phyloP scores from a whole-genome alignment of 441 rosid genomes.

The Populus tomentosa region DNA sequence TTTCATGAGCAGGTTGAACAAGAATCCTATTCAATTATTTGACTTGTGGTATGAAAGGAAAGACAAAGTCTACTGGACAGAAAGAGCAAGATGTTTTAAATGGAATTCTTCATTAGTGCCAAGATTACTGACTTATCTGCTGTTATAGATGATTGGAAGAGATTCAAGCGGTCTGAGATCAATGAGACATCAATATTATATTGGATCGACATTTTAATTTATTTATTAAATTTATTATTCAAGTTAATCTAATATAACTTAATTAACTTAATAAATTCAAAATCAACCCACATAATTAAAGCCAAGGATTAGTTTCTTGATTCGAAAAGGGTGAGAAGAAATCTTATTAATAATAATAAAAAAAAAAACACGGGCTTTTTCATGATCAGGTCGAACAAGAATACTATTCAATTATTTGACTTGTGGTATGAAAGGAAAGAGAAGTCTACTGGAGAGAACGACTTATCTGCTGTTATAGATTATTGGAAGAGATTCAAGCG shows the following conservation, averaged over 20 bases:
- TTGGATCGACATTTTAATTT: too few relatives aligned
- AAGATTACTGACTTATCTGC: constrained; percentile 29
- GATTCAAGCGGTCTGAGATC: constrained; percentile 11
- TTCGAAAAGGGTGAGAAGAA: too few relatives aligned
- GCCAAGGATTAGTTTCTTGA: too few relatives aligned
- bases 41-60: constrained; percentile 37
- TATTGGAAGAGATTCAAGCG: constrained; percentile 31
- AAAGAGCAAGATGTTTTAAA: constrained; percentile 43
- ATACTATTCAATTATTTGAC: constrained; percentile 29
- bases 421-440: constrained; percentile 34
- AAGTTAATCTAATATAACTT: too few relatives aligned
- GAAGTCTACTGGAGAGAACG: constrained; percentile 31
- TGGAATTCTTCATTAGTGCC: constrained; percentile 29
- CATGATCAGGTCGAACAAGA: constrained; percentile 40
- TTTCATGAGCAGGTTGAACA: constrained; percentile 40
- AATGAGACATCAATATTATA: constrained; percentile 2
- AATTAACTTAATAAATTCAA: too few relatives aligned
- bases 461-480: constrained; percentile 24
- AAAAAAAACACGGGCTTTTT: constrained; percentile 38
- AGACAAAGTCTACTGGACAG: constrained; percentile 25
- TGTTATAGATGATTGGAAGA: constrained; percentile 33
- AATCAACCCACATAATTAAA: too few relatives aligned
- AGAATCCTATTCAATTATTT: constrained; percentile 29
- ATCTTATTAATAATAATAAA: too few relatives aligned
- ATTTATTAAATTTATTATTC: too few relatives aligned